Evolutionary conservation across 108 stramenopile genomes (phyloP).

Genomic region (Schizochytrium sp.): DNA sequence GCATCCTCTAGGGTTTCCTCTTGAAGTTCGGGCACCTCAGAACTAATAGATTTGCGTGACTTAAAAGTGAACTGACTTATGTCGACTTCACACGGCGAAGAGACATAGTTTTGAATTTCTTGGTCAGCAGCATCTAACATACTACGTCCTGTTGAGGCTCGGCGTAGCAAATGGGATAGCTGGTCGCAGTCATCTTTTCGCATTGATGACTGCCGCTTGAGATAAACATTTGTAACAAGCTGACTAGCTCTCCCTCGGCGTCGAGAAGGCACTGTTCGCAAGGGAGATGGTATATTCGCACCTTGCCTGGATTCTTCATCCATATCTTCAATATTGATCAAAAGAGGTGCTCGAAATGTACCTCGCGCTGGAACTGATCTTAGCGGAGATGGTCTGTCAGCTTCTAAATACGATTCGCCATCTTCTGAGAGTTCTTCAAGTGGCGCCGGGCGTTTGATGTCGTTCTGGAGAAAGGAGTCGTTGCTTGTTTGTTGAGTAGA

Average conservation of each 20-base stretch:
- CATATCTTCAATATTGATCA: too few relatives aligned
- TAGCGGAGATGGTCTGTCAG: neutral
- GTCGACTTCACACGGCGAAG: neutral
- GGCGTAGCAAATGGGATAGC: neutral
- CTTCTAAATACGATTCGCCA: neutral
- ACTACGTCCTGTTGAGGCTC: neutral
- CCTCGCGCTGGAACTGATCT: neutral
- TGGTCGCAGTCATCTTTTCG: neutral
- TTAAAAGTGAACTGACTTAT: neutral
- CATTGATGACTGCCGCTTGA: neutral
- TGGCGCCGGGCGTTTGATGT: neutral
- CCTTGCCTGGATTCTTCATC: neutral
- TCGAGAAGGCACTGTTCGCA: neutral
- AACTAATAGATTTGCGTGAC: neutral
- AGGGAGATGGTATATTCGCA: neutral
- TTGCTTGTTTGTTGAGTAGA: too few relatives aligned
- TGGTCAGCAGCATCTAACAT: constrained; percentile 2
- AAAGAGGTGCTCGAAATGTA: too few relatives aligned
- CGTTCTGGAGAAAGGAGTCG: neutral
- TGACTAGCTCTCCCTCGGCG: neutral
- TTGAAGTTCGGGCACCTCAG: neutral
- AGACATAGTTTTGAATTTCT: neutral
- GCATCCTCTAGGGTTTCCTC: neutral
- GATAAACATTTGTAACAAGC: neutral
- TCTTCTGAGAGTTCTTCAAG: neutral